Conservation (phyloP, 345 rosid genomes). For the Bruguiera sexangula region DNA sequence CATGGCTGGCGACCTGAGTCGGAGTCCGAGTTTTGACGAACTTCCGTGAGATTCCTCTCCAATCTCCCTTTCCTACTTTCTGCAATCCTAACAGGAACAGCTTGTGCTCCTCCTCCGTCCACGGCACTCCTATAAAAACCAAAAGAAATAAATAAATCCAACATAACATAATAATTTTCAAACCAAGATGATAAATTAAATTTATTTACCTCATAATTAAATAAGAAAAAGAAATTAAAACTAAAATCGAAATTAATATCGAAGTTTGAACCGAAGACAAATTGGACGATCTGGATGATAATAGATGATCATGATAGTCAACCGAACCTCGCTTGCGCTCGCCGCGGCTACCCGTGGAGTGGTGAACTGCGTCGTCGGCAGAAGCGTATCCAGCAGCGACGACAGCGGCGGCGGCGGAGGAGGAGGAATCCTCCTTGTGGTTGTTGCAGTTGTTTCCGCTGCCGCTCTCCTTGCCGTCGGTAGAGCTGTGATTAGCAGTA, state of each 20-base stretch:
- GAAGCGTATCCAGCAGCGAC: slow-evolving; percentile 61
- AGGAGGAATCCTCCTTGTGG: too few species aligned
- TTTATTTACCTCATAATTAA: neutral
- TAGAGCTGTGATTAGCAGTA: slow-evolving; percentile 2
- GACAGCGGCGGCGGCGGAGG: slow-evolving; percentile 12
- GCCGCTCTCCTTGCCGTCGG: slow-evolving; percentile 9
- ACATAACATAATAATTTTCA: neutral
- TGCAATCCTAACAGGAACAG: slow-evolving; percentile 75
- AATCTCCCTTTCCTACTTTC: slow-evolving; percentile 89
- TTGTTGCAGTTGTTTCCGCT: slow-evolving; percentile 11
- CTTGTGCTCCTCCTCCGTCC: slow-evolving; percentile 98
- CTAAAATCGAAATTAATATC: neutral
- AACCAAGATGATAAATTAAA: too few species aligned
- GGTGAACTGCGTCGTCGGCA: slow-evolving; percentile 68
- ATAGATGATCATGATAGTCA: too few species aligned
- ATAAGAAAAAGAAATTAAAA: neutral
- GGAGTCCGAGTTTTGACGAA: slow-evolving; percentile 87
- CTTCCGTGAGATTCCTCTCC: slow-evolving; percentile 89
- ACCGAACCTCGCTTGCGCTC: slow-evolving; percentile 82
- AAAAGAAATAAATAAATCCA: neutral
- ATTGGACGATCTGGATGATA: neutral
- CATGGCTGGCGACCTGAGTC: slow-evolving; percentile 96
- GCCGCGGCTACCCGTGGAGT: slow-evolving; percentile 41
- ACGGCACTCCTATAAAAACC: slow-evolving; percentile 61
- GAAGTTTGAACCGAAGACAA: slow-evolving; percentile 6